Evolutionary conservation across 768 basidiomycete species (phyloP), one percentile per base, ranked within the genome.

Genomic region (Suillus decipiens): DNA sequence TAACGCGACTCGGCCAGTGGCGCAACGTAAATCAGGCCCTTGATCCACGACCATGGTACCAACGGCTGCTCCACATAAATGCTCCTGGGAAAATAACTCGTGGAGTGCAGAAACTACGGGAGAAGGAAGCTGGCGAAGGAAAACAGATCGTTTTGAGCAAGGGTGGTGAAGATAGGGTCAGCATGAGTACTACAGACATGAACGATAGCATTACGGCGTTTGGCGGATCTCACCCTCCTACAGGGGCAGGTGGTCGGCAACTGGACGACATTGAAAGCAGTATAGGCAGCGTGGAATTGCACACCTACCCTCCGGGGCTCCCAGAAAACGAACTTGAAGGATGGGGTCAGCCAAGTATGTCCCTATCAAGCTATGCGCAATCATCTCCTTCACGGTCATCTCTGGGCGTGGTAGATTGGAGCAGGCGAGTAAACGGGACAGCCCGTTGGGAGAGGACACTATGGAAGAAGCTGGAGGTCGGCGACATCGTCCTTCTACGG

Each of bases 391-490:
- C 86, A 17, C 83, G 81, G 4, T 78, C 84, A 14, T 84, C 82
- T 28, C 66, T 82, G 8, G 92, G 93, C 14, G 93, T 95, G 36
- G 79, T 97, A n/a, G 90, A 96, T 72, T 95, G 88, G 85, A 80
- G 78, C 54, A 86, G 86, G 55, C 86, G 84, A 42, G 77, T 84
- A 2, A 80, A 80, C 3, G 94, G 94, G 0, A 84, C 88, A 4
- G 89, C 93, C 2, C 81, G 83, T 33, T 99, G 96, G 96, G 95
- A 98, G 72, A 81, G 96, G 61, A 99, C 96, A 15, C 79, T 99
- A 1, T 99, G 96, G 96, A 98, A 99, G 82, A 98, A 99, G 81
- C 82, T 99, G 50, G 95, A 97, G 72, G 95, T 98, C 12, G 96
- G 96, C n/a, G 96, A 99, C 72, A 77, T 98, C 24, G 93, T 99